Conservation (phyloP, 2,329 filamentous ascomycete genomes). For the Fusarium pseudonygamai region DNA sequence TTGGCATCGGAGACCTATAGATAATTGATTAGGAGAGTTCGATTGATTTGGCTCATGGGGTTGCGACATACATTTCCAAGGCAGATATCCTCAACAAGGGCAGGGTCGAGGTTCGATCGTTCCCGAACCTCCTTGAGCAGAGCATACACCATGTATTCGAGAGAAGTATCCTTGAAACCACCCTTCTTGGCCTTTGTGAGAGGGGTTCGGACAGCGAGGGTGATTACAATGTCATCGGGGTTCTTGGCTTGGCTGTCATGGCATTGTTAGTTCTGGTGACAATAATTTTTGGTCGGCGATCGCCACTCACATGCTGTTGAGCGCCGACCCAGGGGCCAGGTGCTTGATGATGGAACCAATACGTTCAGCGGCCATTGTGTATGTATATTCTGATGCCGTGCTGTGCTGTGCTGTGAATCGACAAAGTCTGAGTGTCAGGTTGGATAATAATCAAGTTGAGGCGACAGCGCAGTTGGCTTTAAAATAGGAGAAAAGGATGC, state of each 20-base stretch:
- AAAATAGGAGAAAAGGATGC: conserved; percentile 28
- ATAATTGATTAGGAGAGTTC: neutral
- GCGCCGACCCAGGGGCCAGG: conserved; percentile 75
- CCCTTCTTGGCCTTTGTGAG: conserved; percentile 90
- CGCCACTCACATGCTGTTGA: conserved; percentile 78
- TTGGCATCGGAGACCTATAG: conserved; percentile 80
- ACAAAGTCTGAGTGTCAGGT: neutral
- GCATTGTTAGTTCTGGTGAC: conserved; percentile 2
- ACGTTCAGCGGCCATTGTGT: conserved; percentile 82
- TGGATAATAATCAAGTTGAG: neutral
- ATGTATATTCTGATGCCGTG: conserved; percentile 23
- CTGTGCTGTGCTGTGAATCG: neutral
- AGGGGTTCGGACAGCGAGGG: conserved; percentile 87
- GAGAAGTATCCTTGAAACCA: conserved; percentile 90
- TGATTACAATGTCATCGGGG: conserved; percentile 96
- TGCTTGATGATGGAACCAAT: conserved; percentile 90
- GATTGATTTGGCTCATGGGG: neutral
- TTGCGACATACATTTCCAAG: conserved; percentile 78
- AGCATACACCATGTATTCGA: conserved; percentile 88
- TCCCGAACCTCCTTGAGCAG: conserved; percentile 79
- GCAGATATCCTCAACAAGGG: conserved; percentile 87
- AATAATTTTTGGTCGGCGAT: neutral
- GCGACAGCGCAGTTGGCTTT: conserved; percentile 10
- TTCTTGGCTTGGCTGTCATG: conserved; percentile 82
- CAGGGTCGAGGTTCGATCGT: conserved; percentile 80